These are phyloP conservation scores for Botrytis elliptica DNA, from an alignment of 2,329 filamentous ascomycete species.

Conservation along the genomic window DNA sequence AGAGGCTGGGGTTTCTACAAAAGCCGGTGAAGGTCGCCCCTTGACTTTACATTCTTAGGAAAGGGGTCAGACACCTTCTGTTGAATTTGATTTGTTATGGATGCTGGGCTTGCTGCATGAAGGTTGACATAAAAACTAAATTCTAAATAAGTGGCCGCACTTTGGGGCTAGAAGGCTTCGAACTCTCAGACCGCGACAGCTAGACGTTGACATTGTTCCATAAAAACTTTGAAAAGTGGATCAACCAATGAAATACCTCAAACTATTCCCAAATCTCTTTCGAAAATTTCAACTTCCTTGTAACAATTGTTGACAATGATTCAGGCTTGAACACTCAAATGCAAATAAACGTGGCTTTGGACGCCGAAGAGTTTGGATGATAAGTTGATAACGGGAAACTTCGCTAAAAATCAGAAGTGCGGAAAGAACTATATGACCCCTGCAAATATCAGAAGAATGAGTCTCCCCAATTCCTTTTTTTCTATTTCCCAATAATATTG, in stretches of 20 bases:
- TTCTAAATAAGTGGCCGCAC: background rate
- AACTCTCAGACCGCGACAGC: background rate
- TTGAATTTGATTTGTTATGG: constrained; percentile 5
- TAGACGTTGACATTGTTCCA: background rate
- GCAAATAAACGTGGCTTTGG: background rate
- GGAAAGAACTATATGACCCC: background rate
- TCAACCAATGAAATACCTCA: background rate
- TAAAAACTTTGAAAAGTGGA: constrained; percentile 20
- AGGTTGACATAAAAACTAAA: background rate
- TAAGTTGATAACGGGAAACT: background rate
- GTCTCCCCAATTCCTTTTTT: constrained; percentile 5
- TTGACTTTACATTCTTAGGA: background rate
- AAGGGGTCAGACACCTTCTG: background rate
- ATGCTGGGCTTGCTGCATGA: background rate
- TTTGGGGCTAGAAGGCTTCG: background rate
- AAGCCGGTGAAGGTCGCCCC: constrained; percentile 9
- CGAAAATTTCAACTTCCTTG: constrained; percentile 2
- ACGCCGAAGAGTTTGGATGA: background rate
- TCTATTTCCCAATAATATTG: background rate
- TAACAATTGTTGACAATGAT: background rate
- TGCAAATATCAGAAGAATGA: constrained; percentile 10
- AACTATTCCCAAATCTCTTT: background rate
- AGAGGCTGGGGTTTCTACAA: constrained; percentile 3
- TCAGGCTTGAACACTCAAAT: background rate
- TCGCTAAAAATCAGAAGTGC: background rate